Base-by-base conservation (phyloP, 345 rosid genomes). In the Hypericum perforatum region DNA sequence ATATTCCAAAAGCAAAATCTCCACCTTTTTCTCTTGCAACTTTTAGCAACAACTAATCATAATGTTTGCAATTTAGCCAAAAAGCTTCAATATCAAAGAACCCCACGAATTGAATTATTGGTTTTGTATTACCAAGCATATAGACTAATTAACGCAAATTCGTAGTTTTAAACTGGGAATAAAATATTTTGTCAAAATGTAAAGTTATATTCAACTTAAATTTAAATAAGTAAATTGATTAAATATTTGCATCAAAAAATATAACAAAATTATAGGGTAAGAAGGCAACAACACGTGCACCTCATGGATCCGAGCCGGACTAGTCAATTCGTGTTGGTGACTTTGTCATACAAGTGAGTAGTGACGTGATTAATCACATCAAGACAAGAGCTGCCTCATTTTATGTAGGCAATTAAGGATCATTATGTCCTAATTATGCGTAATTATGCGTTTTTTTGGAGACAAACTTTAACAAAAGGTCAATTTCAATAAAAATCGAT, bases 311-410 rank as follows among this genome's bases (percentile, higher is more conserved):
- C 53, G 37, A 46, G 52, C 66, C 63, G n/a, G 75, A 72, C 77
- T 58, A 39, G 8, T 45, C 61, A 14, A 11, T 45, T 11, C 15
- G 37, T 49, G 69, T 59, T 57, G 72, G 74, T 69, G 68, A 54
- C 65, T 63, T 39, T 66, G 70, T 69, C 77, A 43, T 63, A 56
- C 41, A 14, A 13, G 14, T n/a, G n/a, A n/a, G n/a, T n/a, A 12
- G 32, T 0, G 52, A 41, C 47, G 16, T 56, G 46, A 38, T 56
- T 56, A 39, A 57, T 56, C 61, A 43, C 51, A 60, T 66, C 61
- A 57, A 29, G 16, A n/a, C 47, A 12, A 12, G 11, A 7, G 8
- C 43, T 61, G 68, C 56, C 73, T 47, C 41, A 0, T 3, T 52
- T 49, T 52, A 61, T 51, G 22, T 39, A 38, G 61, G 64, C 79